These are phyloP conservation scores for Ajuga reptans DNA, from an alignment of 305 asterid genomes.

Conservation along the genomic window DNA sequence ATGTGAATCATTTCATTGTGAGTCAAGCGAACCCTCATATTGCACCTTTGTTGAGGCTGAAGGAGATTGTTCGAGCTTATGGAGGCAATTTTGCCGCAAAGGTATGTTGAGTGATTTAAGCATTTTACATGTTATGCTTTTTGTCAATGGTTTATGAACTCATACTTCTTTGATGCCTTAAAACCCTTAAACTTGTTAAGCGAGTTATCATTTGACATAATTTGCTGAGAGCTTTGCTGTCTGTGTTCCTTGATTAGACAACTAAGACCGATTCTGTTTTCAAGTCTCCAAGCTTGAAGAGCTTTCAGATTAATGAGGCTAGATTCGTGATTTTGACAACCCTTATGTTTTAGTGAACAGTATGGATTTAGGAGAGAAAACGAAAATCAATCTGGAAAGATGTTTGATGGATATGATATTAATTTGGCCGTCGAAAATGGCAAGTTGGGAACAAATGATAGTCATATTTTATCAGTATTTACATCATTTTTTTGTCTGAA, in stretches of 20 bases:
- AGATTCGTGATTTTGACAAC: not conserved
- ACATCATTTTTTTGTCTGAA: not conserved
- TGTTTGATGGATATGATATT: not conserved
- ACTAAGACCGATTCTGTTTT: too few relatives aligned
- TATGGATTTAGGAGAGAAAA: not conserved
- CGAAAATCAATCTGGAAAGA: not conserved
- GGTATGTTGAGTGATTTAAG: slow-evolving; percentile 32
- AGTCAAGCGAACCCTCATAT: slow-evolving; percentile 96
- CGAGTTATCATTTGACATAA: not conserved
- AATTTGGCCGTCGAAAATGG: not conserved
- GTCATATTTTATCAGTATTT: not conserved
- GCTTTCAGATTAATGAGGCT: not conserved
- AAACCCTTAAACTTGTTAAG: not conserved
- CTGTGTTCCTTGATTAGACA: not conserved
- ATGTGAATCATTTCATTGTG: slow-evolving; percentile 90
- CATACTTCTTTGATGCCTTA: not conserved
- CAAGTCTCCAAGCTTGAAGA: too few relatives aligned
- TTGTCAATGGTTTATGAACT: not conserved
- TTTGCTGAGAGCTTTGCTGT: too few relatives aligned
- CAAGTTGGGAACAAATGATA: not conserved
- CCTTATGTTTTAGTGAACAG: not conserved
- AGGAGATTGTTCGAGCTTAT: slow-evolving; percentile 73
- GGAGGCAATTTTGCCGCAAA: slow-evolving; percentile 95
- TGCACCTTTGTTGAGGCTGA: slow-evolving; percentile 73
- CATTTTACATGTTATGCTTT: not conserved